Conservation (phyloP, 2,329 filamentous ascomycete genomes). For the Aspergillus cejpii region DNA sequence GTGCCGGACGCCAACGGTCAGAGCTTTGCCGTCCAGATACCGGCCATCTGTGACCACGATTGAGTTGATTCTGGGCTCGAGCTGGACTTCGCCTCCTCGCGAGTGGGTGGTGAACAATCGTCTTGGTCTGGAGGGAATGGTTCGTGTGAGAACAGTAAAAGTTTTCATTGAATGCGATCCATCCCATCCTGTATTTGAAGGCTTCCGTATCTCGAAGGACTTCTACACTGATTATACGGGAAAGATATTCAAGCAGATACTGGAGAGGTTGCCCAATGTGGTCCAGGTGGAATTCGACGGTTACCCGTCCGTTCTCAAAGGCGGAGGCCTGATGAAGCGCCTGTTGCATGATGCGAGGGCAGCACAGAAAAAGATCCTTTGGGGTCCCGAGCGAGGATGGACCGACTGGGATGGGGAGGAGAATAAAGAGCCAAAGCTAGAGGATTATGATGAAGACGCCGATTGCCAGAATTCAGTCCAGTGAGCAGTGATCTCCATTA, state of each 20-base stretch:
- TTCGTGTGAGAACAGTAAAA: slow-evolving; percentile 44
- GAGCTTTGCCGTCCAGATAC: slow-evolving; percentile 48
- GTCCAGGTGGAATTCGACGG: slow-evolving; percentile 52
- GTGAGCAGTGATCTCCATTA: slow-evolving; percentile 1
- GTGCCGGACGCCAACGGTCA: slow-evolving; percentile 39
- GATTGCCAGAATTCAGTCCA: not conserved
- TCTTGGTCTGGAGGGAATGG: slow-evolving; percentile 47
- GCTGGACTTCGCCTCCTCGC: slow-evolving; percentile 52
- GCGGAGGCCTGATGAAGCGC: slow-evolving; percentile 47
- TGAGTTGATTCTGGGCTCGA: slow-evolving; percentile 53
- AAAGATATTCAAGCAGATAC: slow-evolving; percentile 44
- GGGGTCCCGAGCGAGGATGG: slow-evolving; percentile 39
- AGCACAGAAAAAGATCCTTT: slow-evolving; percentile 32
- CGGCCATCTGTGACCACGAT: slow-evolving; percentile 47
- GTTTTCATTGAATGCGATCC: slow-evolving; percentile 55
- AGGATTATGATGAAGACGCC: slow-evolving; percentile 5
- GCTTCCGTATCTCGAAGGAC: slow-evolving; percentile 50
- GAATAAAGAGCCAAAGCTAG: slow-evolving; percentile 5
- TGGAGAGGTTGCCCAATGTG: slow-evolving; percentile 46
- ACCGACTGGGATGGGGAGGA: slow-evolving; percentile 27
- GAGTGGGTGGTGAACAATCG: slow-evolving; percentile 47
- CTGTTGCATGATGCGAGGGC: slow-evolving; percentile 36
- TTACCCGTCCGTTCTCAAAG: slow-evolving; percentile 48
- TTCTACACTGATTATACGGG: slow-evolving; percentile 54
- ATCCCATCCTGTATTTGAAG: slow-evolving; percentile 48